Percentiles rank a stretch among this genome's conserved stretches.
Conservation (phyloP, 192 early-diverging fungal species). For the Allomyces macrogynus region DNA sequence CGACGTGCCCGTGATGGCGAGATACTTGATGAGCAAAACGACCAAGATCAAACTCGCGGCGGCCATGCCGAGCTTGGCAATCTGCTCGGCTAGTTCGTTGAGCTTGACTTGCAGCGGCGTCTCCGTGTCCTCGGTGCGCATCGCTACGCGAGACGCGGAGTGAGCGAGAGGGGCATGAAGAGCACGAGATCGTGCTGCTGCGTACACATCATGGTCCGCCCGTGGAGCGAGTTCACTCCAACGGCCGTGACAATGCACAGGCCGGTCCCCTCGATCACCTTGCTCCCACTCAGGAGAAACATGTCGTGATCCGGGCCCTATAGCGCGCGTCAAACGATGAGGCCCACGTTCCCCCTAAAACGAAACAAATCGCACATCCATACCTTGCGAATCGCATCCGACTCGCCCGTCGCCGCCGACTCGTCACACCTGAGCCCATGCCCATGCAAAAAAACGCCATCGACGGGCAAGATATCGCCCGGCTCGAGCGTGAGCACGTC, state of each 20-base stretch:
- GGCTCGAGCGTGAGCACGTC: constrained; percentile 73
- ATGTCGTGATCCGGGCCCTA: constrained; percentile 18
- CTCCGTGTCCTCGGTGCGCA: constrained; percentile 61
- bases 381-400: constrained; percentile 70
- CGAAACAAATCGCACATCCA: not conserved
- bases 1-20: constrained; percentile 25
- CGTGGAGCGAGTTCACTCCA: constrained; percentile 73
- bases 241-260: constrained; percentile 64
- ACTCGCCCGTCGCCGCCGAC: constrained; percentile 82
- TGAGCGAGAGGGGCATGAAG: not conserved
- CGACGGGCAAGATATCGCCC: constrained; percentile 82
- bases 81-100: constrained; percentile 69
- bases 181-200: not conserved
- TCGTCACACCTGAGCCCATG: constrained; percentile 80
- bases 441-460: constrained; percentile 63
- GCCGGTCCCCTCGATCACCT: constrained; percentile 74
- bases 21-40: constrained; percentile 68
- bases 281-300: constrained; percentile 84
- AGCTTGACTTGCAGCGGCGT: constrained; percentile 90
- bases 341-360: too few relatives aligned
- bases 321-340: too few relatives aligned
- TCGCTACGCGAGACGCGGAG: constrained; percentile 12
- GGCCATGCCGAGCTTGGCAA: constrained; percentile 78
- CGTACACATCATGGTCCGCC: constrained; percentile 50
- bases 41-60: constrained; percentile 74